phyloP scores from a whole-genome alignment of 78 protist species.

The Neovahlkampfia damariscottae region DNA sequence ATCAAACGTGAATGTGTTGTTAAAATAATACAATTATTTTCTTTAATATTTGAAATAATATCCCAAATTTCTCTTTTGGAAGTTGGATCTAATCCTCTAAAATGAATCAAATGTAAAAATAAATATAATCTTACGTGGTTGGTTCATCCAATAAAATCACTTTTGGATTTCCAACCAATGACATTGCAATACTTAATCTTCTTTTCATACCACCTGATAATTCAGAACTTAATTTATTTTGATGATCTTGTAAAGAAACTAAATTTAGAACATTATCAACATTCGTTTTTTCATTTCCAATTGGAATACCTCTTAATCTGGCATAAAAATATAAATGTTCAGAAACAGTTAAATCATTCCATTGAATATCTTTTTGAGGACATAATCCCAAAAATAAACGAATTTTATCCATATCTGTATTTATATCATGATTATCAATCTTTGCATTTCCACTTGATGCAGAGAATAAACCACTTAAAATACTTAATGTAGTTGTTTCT shows the following conservation, averaged over 20 bases:
- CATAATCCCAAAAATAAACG: slow-evolving; percentile 46
- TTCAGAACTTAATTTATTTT: background rate
- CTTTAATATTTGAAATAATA: no score
- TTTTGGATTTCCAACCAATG: slow-evolving; percentile 34
- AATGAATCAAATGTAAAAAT: no score
- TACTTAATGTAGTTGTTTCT: slow-evolving; percentile 55
- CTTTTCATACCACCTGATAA: slow-evolving; percentile 75
- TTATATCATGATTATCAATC: slow-evolving; percentile 29
- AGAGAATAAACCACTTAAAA: slow-evolving; percentile 53
- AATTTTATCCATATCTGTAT: slow-evolving; percentile 17
- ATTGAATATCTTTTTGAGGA: slow-evolving; percentile 48
- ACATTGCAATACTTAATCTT: slow-evolving; percentile 56
- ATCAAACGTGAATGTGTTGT: no score
- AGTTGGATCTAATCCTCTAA: no score
- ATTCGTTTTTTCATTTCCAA: background rate
- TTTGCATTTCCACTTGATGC: slow-evolving; percentile 26
- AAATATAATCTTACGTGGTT: no score
- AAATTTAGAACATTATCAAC: background rate
- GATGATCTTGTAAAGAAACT: slow-evolving; percentile 15
- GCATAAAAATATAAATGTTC: slow-evolving; percentile 67
- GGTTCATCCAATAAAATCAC: slow-evolving; percentile 41
- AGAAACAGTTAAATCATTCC: slow-evolving; percentile 42
- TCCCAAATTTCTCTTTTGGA: no score
- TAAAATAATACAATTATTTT: no score
- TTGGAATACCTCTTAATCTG: slow-evolving; percentile 34